phyloP scores from a whole-genome alignment of 176 grass and related monocot genomes.

The Paspalum notatum region DNA sequence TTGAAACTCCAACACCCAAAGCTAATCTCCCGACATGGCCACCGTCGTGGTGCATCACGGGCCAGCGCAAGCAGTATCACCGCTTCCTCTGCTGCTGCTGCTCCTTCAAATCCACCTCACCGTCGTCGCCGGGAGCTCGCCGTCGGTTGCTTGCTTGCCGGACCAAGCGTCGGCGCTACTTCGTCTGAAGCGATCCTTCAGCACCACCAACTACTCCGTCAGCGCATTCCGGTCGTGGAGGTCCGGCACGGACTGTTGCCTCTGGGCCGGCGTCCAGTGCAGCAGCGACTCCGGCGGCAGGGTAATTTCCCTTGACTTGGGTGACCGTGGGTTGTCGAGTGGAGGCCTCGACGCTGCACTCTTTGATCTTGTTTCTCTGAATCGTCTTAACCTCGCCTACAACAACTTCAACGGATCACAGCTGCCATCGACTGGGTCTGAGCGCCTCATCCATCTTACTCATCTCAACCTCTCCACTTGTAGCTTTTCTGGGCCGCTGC shows the following conservation, averaged over 20 bases:
- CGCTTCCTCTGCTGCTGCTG: no score
- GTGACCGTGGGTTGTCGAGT: background rate
- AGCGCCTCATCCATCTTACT: conserved; percentile 37
- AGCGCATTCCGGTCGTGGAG: background rate
- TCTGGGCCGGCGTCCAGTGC: background rate
- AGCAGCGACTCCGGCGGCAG: background rate
- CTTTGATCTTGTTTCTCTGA: conserved; percentile 42
- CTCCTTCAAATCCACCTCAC: no score
- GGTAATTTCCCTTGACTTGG: conserved; percentile 44
- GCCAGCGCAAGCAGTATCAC: no score
- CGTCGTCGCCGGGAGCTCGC: no score
- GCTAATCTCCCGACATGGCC: no score
- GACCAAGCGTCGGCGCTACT: background rate
- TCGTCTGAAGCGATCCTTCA: background rate
- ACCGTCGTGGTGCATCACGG: no score
- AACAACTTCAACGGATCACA: conserved; percentile 32
- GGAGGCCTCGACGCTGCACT: background rate
- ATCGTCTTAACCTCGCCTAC: conserved; percentile 37
- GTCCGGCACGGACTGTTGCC: background rate
- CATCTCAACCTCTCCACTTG: conserved; percentile 53
- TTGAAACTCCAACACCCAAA: no score
- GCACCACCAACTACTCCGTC: background rate
- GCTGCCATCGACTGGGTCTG: conserved; percentile 35
- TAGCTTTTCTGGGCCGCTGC: conserved; percentile 35
- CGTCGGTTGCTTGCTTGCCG: background rate